Evolutionary conservation across 2,329 filamentous ascomycete genomes (phyloP).

Genomic region (Penicillium sp.): DNA sequence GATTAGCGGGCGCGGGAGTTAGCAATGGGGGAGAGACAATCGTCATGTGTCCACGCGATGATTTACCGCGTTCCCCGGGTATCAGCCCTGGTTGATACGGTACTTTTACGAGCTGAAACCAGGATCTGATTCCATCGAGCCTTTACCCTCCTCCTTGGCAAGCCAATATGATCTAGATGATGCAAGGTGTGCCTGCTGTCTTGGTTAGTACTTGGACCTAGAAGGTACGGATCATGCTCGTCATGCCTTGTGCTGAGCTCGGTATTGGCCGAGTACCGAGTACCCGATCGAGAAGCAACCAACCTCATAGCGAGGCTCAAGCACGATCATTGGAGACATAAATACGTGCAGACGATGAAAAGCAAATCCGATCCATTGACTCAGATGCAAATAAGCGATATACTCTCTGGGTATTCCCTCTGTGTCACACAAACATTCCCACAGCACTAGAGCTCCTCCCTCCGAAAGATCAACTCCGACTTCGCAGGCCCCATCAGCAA

Average conservation of each 20-base stretch:
- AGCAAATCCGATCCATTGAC: neutral
- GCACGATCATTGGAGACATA: neutral
- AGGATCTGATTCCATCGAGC: slow-evolving; percentile 2
- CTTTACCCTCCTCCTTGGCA: neutral
- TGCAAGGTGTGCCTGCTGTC: slow-evolving; percentile 16
- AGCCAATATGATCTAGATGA: slow-evolving; percentile 1
- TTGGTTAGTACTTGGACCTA: slow-evolving; percentile 6
- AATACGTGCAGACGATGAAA: neutral
- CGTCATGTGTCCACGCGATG: slow-evolving; percentile 36
- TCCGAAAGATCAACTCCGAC: slow-evolving; percentile 16
- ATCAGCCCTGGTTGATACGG: slow-evolving; percentile 14
- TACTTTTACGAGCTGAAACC: slow-evolving; percentile 30
- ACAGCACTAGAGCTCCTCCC: neutral
- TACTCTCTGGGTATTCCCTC: neutral
- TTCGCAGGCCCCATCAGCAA: slow-evolving; percentile 16
- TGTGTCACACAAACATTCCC: slow-evolving; percentile 2
- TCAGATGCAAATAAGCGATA: neutral
- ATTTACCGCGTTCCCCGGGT: slow-evolving; percentile 38
- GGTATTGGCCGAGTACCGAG: slow-evolving; percentile 19
- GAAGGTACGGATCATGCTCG: neutral
- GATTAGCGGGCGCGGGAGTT: slow-evolving; percentile 19
- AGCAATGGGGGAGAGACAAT: slow-evolving; percentile 19
- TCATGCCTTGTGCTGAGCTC: slow-evolving; percentile 2
- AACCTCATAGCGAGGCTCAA: neutral
- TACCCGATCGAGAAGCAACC: slow-evolving; percentile 7